Conservation (phyloP, 176 grass and related monocot species). For the Puccinellia tenuiflora region DNA sequence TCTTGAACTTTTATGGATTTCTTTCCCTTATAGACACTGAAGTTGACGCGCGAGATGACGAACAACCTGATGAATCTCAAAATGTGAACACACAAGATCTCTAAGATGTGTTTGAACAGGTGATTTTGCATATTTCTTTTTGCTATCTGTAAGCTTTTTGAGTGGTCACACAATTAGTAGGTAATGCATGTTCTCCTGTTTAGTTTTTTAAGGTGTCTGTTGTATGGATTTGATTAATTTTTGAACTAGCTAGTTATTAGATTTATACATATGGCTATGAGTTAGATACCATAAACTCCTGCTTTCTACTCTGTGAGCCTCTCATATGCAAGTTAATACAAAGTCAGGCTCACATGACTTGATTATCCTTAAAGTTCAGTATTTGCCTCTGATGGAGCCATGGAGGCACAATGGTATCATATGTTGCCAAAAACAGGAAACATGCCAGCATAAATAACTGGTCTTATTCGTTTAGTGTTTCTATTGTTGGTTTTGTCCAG, state of each 20-base stretch:
- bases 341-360: neutral
- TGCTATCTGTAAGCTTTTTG: neutral
- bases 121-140: neutral
- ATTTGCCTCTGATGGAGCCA: neutral
- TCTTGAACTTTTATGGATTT: too few relatives aligned
- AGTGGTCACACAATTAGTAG: neutral
- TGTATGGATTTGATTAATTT: neutral
- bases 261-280: too few relatives aligned
- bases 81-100: neutral
- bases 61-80: neutral
- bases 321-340: neutral
- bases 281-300: neutral
- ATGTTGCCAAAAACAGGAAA: neutral
- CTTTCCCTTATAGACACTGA: too few relatives aligned
- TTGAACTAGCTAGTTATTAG: neutral
- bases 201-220: neutral
- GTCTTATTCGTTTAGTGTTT: neutral
- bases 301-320: neutral
- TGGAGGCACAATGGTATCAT: neutral
- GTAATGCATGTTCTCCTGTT: neutral
- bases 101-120: neutral
- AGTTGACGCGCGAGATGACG: neutral
- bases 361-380: neutral
- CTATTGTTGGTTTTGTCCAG: neutral
- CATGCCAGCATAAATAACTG: neutral